Evolutionary conservation across 345 rosid genomes (phyloP).

Genomic region (Eucalyptus guilfoylei): DNA sequence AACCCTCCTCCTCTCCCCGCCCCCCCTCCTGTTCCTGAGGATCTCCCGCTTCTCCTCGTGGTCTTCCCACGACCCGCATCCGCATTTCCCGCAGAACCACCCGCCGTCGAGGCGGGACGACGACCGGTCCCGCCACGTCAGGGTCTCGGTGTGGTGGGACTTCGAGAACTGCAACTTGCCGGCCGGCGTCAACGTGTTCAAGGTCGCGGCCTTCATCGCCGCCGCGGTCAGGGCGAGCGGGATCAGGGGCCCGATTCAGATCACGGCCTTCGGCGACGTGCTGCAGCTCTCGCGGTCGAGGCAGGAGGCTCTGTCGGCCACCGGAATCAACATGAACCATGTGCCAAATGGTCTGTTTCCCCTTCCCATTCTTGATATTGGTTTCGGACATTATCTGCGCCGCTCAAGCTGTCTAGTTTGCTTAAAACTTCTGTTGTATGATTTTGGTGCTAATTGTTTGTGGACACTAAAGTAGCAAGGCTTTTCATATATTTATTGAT

Average conservation of each 20-base stretch:
- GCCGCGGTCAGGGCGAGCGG: constrained; percentile 54
- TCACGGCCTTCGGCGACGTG: constrained; percentile 76
- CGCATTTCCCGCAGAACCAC: background rate
- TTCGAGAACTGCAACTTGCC: constrained; percentile 80
- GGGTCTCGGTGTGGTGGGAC: constrained; percentile 94
- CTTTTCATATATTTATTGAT: background rate
- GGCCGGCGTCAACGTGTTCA: constrained; percentile 45
- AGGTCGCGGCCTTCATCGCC: constrained; percentile 38
- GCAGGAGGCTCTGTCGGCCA: constrained; percentile 63
- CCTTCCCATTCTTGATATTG: background rate
- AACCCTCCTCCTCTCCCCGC: background rate
- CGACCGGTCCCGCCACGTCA: constrained; percentile 36
- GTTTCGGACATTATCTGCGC: background rate
- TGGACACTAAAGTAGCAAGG: background rate
- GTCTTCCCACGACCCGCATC: background rate
- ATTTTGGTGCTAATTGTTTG: background rate
- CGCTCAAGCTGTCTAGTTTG: background rate
- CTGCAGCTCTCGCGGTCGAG: constrained; percentile 50
- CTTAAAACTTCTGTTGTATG: background rate
- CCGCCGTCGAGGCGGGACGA: constrained; percentile 13
- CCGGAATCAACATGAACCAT: constrained; percentile 69
- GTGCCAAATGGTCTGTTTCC: constrained; percentile 46
- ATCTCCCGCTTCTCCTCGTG: constrained; percentile 22
- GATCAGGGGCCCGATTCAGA: constrained; percentile 75
- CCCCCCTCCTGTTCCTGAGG: constrained; percentile 9